A percentile compares a stretch with the other conserved stretches of the same genome.
phyloP scores from a whole-genome alignment of 2,329 filamentous ascomycete species.

The Lecanoromycetidae sp. region DNA sequence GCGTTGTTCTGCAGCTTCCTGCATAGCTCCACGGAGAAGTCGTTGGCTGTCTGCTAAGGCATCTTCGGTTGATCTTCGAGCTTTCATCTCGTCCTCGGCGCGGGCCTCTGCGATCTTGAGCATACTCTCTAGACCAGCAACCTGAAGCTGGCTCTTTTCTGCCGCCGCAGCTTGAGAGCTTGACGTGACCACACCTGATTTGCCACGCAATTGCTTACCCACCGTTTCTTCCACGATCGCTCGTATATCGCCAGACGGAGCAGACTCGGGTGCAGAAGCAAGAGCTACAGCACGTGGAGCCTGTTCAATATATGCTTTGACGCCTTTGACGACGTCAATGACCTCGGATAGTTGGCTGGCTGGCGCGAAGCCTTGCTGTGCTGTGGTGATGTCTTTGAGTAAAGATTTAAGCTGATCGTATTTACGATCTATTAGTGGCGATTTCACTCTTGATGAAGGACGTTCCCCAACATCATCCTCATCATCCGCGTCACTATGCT shows the following conservation, averaged over 20 bases:
- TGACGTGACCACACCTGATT: slow-evolving; percentile 36
- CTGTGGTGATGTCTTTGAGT: slow-evolving; percentile 53
- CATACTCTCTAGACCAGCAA: slow-evolving; percentile 58
- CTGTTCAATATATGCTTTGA: slow-evolving; percentile 33
- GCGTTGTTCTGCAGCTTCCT: slow-evolving; percentile 35
- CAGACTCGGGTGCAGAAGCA: slow-evolving; percentile 1
- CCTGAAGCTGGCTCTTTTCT: slow-evolving; percentile 42
- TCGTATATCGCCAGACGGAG: slow-evolving; percentile 42
- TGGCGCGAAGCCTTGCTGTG: slow-evolving; percentile 29
- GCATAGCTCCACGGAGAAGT: slow-evolving; percentile 55
- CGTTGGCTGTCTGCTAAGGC: slow-evolving; percentile 60
- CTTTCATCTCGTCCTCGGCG: slow-evolving; percentile 51
- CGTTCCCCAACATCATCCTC: slow-evolving; percentile 60
- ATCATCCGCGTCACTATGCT: slow-evolving; percentile 84
- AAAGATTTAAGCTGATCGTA: slow-evolving; percentile 65
- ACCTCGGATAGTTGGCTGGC: slow-evolving; percentile 14
- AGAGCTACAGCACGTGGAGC: slow-evolving; percentile 23
- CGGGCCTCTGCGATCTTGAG: slow-evolving; percentile 51
- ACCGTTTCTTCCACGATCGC: slow-evolving; percentile 53
- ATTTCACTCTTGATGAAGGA: slow-evolving; percentile 53
- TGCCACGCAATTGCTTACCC: slow-evolving; percentile 43
- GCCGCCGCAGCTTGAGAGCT: slow-evolving; percentile 41
- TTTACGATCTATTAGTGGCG: slow-evolving; percentile 65
- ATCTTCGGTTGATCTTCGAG: slow-evolving; percentile 58
- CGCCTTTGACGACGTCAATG: slow-evolving; percentile 19